Base-by-base conservation (phyloP, 1,284 basidiomycete species). In the Ganoderma boninense region DNA sequence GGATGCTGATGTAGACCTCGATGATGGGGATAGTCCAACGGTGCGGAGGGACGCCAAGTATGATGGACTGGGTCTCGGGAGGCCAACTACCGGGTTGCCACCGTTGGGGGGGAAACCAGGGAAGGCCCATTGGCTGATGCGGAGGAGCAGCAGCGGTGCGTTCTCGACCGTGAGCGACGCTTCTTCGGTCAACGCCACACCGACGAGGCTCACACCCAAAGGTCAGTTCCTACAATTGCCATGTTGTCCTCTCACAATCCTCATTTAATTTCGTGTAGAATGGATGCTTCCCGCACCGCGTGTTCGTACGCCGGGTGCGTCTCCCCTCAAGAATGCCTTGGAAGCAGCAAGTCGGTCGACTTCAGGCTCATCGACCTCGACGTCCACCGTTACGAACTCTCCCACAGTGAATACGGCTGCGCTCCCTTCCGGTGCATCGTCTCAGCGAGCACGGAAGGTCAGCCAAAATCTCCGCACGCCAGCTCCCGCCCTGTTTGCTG, bases 141-240 rank as follows among this genome's bases (percentile, higher is more conserved):
- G 92, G 13, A 85, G 92, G 74, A 93, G 89, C 69, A 94, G 92
- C 75, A 94, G 92, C 75, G 92, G 92, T 32, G 89, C 90, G 2
- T 92, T 93, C 77, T 93, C 92, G 2, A 91, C 87, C 71, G 88
- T 90, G 20, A 92, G 91, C 73, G 92, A 93, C 40, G 80, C 72
- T 40, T 91, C 90, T 49, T 81, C 84, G 56, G 78, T 84, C 46
- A 74, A 71, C 18, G 88, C 85, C n/a, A 92, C 92, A 13, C 92
- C 92, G 54, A 93, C 92, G 38, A 82, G 89, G 59, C 78, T 78
- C 43, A 82, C 80, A 75, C 80, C 81, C 43, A 86, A 84, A 76
- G 84, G 84, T 81, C 13, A 80, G 82, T 69, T 43, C 8, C 5
- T 32, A 4, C 29, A 42, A 66, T 44, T 18, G 14, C 8, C 71